Evolutionary conservation across 345 rosid genomes (phyloP).

Genomic region (Populus pruinosa): DNA sequence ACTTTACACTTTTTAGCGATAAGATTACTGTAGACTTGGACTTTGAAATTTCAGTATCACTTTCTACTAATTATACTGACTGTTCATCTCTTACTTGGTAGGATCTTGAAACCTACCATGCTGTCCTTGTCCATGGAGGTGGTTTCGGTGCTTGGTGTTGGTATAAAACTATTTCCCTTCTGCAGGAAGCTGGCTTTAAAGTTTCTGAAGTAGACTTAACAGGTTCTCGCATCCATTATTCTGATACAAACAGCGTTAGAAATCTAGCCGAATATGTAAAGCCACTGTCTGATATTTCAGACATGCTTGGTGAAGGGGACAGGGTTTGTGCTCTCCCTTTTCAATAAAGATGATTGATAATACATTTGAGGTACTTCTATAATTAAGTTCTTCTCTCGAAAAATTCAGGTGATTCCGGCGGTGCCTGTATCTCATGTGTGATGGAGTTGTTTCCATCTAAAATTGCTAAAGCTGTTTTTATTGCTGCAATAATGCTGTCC

Average conservation of each 20-base stretch:
- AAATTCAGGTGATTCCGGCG: slow-evolving; percentile 38
- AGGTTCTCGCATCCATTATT: slow-evolving; percentile 54
- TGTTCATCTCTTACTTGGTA: background rate
- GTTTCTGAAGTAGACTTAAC: slow-evolving; percentile 64
- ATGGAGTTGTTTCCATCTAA: slow-evolving; percentile 45
- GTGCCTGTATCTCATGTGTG: slow-evolving; percentile 43
- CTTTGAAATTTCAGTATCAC: no score
- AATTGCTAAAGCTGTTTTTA: slow-evolving; percentile 39
- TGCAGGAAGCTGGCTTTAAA: slow-evolving; percentile 50
- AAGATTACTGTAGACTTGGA: background rate
- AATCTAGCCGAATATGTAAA: slow-evolving; percentile 33
- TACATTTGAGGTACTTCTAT: background rate
- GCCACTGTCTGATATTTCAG: slow-evolving; percentile 32
- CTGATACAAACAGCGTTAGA: slow-evolving; percentile 41
- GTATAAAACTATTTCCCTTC: slow-evolving; percentile 70
- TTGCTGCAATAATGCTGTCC: slow-evolving; percentile 42
- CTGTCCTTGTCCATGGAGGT: slow-evolving; percentile 80
- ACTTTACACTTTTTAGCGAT: background rate
- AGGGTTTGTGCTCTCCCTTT: slow-evolving; percentile 22
- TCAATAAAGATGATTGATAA: background rate
- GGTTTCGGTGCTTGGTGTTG: slow-evolving; percentile 93
- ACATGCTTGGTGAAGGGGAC: slow-evolving; percentile 27
- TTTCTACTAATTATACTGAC: background rate
- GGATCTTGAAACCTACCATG: slow-evolving; percentile 46
- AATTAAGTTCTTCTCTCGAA: background rate